Evolutionary conservation across 768 basidiomycete genomes (phyloP).

Genomic region (Paxillus rubicundulus): DNA sequence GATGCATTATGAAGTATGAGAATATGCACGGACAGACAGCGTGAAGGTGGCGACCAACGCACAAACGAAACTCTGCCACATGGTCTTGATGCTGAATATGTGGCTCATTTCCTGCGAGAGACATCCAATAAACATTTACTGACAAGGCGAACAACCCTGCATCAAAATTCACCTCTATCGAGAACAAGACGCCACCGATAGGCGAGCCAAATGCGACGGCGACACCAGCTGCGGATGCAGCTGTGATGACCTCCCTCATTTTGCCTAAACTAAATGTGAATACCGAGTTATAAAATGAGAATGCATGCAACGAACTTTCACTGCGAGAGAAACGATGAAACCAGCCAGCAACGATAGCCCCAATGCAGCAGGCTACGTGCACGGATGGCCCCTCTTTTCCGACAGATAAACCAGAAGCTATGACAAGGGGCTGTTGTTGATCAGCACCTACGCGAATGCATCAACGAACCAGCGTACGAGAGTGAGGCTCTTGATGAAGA

Average conservation of each 20-base stretch:
- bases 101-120: conserved; percentile 92
- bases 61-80: conserved; percentile 98
- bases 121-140: neutral
- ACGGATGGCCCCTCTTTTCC: conserved; percentile 99
- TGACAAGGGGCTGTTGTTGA: conserved; percentile 78
- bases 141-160: neutral
- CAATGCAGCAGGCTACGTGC: conserved; percentile 94
- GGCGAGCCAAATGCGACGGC: conserved; percentile 98
- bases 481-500: conserved; percentile 91
- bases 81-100: conserved; percentile 93
- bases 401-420: conserved; percentile 94
- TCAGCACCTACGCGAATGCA: conserved; percentile 10
- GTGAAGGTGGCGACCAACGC: conserved; percentile 96
- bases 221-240: conserved; percentile 95
- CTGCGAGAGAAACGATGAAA: conserved; percentile 83
- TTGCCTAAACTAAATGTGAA: conserved; percentile 47
- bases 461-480: conserved; percentile 53
- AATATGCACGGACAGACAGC: conserved; percentile 66
- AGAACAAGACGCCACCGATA: conserved; percentile 96
- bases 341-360: conserved; percentile 81
- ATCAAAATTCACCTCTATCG: conserved; percentile 74
- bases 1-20: conserved; percentile 16
- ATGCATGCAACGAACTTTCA: conserved; percentile 57
- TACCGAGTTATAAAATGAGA: conserved; percentile 2
- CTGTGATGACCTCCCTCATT: conserved; percentile 89